Evolutionary conservation across 192 early-diverging fungal genomes (phyloP), one percentile per base, ranked within the genome.

Genomic region (Piromyces finnis): DNA sequence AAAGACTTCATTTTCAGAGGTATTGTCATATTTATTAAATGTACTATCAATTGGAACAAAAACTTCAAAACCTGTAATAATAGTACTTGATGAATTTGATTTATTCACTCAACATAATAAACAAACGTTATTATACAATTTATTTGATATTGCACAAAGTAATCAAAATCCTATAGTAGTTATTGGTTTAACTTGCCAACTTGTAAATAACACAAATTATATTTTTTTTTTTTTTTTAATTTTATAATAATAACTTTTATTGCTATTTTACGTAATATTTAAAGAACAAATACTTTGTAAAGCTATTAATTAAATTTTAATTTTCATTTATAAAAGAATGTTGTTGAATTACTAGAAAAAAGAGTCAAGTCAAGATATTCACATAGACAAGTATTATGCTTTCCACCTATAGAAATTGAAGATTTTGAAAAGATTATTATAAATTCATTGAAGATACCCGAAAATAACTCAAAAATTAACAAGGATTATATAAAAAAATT

Each of bases 341-440:
- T 92, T 18, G 85, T 97, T 37, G 92, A 94, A 68, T 82, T 96
- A 32, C 82, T 99, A 32, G 96, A 98, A 84, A 97, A 98, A 81
- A 92, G 96, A 16, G 96, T 98, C 37, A 96, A 96, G 81, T 96
- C 95, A 29, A 89, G 96, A 30, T 98, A 97, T 86, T 96, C 94
- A 16, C 94, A 97, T 82, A 88, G 94, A 14, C 91, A 92, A 35
- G 90, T 97, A 16, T 88, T 92, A 79, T 85, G 94, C 11, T 91
- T 92, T 82, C 87, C 91, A 0, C 83, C 91, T 3, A 59, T 84
- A 29, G 84, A 81, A 1, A 85, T 92, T 82, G 86, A 88, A 28
- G 87, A 89, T 11, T 95, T 93, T 81, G 80, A 80, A 11, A 83
- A 83, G 28, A 86, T 95, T 28, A 87, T 92, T 12, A 85, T 86